Evolutionary conservation across 2,329 filamentous ascomycete species (phyloP).

Genomic region (Colletotrichum sp.): DNA sequence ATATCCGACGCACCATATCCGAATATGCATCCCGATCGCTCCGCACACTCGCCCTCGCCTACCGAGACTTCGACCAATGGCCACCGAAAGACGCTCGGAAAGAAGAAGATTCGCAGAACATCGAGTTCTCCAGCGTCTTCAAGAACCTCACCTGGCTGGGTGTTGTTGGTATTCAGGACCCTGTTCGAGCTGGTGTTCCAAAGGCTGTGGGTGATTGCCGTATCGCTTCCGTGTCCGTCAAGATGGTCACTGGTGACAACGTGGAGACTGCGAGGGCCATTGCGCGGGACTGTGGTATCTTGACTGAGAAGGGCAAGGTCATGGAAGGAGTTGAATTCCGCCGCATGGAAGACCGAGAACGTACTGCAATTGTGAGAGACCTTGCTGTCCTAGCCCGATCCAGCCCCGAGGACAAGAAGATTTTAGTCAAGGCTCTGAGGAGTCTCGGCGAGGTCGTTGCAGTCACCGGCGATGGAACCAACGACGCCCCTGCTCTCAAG

Average conservation of each 20-base stretch:
- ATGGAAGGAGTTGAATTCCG: slow-evolving; percentile 67
- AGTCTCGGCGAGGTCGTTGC: slow-evolving; percentile 71
- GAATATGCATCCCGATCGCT: slow-evolving; percentile 71
- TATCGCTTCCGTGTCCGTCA: slow-evolving; percentile 34
- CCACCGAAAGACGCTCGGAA: slow-evolving; percentile 69
- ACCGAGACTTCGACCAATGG: slow-evolving; percentile 71
- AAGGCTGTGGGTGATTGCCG: slow-evolving; percentile 21
- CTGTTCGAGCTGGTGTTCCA: slow-evolving; percentile 22
- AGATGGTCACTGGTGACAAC: slow-evolving; percentile 56
- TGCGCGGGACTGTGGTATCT: slow-evolving; percentile 57
- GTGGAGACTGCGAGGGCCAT: slow-evolving; percentile 56
- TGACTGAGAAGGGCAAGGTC: slow-evolving; percentile 62
- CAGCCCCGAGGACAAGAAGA: slow-evolving; percentile 72
- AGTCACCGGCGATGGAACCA: slow-evolving; percentile 71
- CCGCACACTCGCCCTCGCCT: slow-evolving; percentile 69
- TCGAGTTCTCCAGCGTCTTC: slow-evolving; percentile 49
- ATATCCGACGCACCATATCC: slow-evolving; percentile 37
- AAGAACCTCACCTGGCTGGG: slow-evolving; percentile 44
- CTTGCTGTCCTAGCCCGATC: slow-evolving; percentile 70
- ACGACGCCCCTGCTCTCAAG: slow-evolving; percentile 70
- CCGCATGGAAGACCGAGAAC: slow-evolving; percentile 53
- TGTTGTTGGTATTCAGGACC: slow-evolving; percentile 31
- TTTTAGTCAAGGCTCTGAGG: slow-evolving; percentile 68
- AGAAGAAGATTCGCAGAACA: slow-evolving; percentile 59
- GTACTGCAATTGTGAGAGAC: slow-evolving; percentile 51